Base-by-base conservation (phyloP, 768 basidiomycete genomes). In the Boletus tomentosulus region DNA sequence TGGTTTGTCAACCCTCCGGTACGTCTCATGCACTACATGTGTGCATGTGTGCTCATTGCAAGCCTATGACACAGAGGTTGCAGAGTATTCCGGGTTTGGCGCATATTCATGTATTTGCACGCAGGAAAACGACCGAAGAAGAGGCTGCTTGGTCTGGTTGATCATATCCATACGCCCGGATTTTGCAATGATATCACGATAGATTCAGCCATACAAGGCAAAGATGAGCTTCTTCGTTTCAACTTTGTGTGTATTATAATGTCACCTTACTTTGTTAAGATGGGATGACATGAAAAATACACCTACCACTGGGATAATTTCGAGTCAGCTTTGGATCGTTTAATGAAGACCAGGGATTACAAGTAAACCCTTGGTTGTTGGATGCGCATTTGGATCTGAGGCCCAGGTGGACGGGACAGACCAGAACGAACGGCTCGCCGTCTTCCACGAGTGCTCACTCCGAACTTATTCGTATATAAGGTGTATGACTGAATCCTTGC, bases 1-100 rank as follows among this genome's bases (percentile, higher is more conserved):
- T 94, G 92, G 92, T 92, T 92, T 63, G 86, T 91, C 41, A 93
- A 93, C 64, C 91, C 91, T 41, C 88, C 85, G 47, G 91, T 93
- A 62, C 65, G 87, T 47, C 28, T 49, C 13, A 11, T 48, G 19
- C 22, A 4, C 19, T 15, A 4, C 5, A n/a, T 3, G 8, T 35
- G 41, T 45, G 9, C 10, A 30, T 13, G 41, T 22, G 15, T 15
- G 10, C 35, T 47, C 16, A 46, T 38, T 24, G 35, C 52, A 22
- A 16, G 27, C 22, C 25, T 55, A 28, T 16, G 47, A 48, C 50
- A 28, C 68, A 89, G 89, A 81, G 90, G 64, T 67, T 92, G 51
- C 91, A 94, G 62, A 92, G 89, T 55, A 82, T 94, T 30, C 86
- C 81, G 3, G 86, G 83, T 15, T 74, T 94, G 43, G 87, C 89